Base-by-base conservation (phyloP, 306 rosid genomes). In the Casuarina glauca region DNA sequence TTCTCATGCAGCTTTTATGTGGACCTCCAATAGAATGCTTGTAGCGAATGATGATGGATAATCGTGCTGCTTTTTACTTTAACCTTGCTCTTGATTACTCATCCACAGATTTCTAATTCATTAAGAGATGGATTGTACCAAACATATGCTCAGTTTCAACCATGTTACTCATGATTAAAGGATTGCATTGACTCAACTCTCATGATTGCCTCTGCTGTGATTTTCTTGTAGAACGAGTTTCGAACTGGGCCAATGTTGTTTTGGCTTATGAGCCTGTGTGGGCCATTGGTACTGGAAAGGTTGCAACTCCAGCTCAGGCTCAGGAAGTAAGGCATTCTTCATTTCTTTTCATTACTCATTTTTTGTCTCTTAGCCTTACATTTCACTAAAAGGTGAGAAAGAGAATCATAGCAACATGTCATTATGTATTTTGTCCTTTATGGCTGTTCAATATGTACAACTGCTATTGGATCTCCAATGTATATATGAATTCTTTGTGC, bases 231-330 rank as follows among this genome's bases (percentile, higher is more conserved):
- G 88, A 72, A 3, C 73, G 63, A 77, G 58, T 92, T 70, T 79
- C 89, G 35, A 87, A 77, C 12, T 92, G 97, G 97, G 86, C 82
- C 35, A 83, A 92, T 77, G 84, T 92, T 55, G 97, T 92, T 58
- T 74, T 92, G 85, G 97, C 97, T 36, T 92, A 90, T 67, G 97
- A 92, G 85, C 97, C 97, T 15, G 97, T 92, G 74, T 92, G 97
- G 97, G 97, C 97, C 80, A 92, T 92, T 74, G 97, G 97, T 54
- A 92, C 97, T 1, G 97, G 97, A 74, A 92, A 92, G 91, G 95
- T 92, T 74, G 97, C 97, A 62, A 63, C 88, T 82, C 97, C 88
- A 79, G 84, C 86, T 62, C 86, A 82, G 79, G 88, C 88, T 62
- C 88, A 85, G 80, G 88, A 85, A 79, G 88, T 85, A 76, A 82